Conservation (phyloP, 495 filamentous ascomycete species). For the Patellaria atrata region DNA sequence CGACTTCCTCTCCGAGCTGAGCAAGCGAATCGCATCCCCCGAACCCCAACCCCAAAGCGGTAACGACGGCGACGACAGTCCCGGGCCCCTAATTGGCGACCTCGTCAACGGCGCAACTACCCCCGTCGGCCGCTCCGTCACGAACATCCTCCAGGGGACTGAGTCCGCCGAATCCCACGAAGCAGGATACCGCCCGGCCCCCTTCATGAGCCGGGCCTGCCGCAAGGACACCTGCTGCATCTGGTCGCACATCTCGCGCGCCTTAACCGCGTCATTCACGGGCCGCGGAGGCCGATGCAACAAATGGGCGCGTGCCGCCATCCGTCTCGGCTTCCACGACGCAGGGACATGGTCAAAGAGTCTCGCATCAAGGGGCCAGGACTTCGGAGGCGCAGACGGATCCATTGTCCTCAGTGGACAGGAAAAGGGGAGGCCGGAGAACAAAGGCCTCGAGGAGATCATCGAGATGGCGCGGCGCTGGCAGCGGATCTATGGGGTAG, state of each 20-base stretch:
- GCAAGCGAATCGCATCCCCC: too few relatives aligned
- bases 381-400: constrained; percentile 20
- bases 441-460: constrained; percentile 15
- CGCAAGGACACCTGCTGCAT: constrained; percentile 14
- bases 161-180: constrained; percentile 6
- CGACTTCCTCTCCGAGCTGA: too few relatives aligned
- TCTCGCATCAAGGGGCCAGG: constrained; percentile 1
- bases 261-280: constrained; percentile 5
- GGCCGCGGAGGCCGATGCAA: constrained; percentile 18
- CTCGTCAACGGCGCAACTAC: constrained; percentile 8
- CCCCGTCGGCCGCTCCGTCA: constrained; percentile 11
- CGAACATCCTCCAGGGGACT: constrained; percentile 8
- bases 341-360: constrained; percentile 16
- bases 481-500: constrained; percentile 12
- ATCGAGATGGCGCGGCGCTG: not conserved
- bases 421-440: constrained; percentile 16
- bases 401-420: constrained; percentile 8
- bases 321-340: constrained; percentile 24
- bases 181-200: constrained; percentile 6
- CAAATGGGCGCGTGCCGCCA: constrained; percentile 12
- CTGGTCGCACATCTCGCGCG: constrained; percentile 9
- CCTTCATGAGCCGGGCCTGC: constrained; percentile 1
- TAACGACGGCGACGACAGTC: constrained; percentile 4
- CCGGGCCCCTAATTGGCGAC: constrained; percentile 12
- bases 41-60: not conserved